Evolutionary conservation across 1,139 yeast genomes (phyloP).

Genomic region (Yamadazyma atlantica): DNA sequence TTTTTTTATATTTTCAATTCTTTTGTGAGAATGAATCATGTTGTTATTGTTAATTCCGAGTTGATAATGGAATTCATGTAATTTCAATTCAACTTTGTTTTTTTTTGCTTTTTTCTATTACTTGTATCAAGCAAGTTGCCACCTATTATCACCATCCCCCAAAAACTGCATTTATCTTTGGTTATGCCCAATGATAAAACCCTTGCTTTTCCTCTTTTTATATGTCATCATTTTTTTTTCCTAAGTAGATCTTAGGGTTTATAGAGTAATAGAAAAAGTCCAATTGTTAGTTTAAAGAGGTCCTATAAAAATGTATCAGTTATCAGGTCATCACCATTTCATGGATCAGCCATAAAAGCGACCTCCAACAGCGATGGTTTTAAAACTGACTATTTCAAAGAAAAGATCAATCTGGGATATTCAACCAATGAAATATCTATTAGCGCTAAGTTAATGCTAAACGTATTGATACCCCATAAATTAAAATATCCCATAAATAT

Average conservation of each 20-base stretch:
- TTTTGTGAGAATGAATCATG: too few relatives aligned
- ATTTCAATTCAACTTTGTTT: not conserved
- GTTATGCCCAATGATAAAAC: not conserved
- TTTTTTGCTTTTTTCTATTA: constrained; percentile 1
- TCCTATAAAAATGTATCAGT: constrained; percentile 56
- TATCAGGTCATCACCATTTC: constrained; percentile 76
- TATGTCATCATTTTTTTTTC: not conserved
- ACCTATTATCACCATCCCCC: not conserved
- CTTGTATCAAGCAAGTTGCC: not conserved
- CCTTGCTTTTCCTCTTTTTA: not conserved
- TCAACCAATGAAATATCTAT: constrained; percentile 8
- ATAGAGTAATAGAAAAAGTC: constrained; percentile 3
- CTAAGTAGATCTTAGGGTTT: constrained; percentile 1
- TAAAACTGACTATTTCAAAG: constrained; percentile 36
- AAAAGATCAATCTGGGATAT: constrained; percentile 6
- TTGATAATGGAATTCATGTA: not conserved
- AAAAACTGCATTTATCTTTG: not conserved
- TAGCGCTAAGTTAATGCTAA: constrained; percentile 9
- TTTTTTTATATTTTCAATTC: not conserved
- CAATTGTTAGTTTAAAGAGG: not conserved
- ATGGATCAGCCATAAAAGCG: constrained; percentile 73
- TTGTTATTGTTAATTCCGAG: too few relatives aligned
- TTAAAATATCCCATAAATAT: constrained; percentile 2
- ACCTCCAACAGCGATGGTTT: constrained; percentile 95
- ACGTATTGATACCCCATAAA: constrained; percentile 7